A percentile compares a stretch with the other conserved stretches of the same genome.
Conservation (phyloP, 2,329 filamentous ascomycete genomes). For the Colletotrichum sp. region DNA sequence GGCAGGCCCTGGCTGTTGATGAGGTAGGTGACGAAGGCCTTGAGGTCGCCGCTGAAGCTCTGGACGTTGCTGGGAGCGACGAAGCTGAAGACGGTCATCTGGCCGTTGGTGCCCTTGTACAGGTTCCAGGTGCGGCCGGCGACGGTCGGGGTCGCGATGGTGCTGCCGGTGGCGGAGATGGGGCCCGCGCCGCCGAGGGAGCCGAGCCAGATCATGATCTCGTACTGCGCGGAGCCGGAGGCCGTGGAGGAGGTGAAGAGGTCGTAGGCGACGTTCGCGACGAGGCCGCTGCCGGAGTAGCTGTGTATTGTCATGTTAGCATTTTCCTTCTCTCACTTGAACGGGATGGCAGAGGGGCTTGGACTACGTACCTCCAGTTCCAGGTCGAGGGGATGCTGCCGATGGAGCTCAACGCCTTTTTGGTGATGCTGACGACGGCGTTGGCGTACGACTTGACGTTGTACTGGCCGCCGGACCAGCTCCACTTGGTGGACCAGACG, state of each 20-base stretch:
- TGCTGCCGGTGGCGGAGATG: conserved; percentile 51
- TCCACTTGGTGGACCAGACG: conserved; percentile 44
- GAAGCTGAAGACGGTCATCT: conserved; percentile 65
- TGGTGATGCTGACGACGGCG: conserved; percentile 31
- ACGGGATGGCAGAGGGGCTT: not conserved
- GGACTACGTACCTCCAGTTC: conserved; percentile 32
- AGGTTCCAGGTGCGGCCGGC: conserved; percentile 61
- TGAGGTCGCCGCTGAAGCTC: conserved; percentile 62
- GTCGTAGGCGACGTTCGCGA: conserved; percentile 66
- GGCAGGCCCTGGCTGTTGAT: conserved; percentile 51
- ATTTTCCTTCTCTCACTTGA: not conserved
- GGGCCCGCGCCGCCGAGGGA: conserved; percentile 64
- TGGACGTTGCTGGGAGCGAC: conserved; percentile 45
- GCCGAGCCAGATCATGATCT: conserved; percentile 71
- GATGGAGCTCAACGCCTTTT: conserved; percentile 35
- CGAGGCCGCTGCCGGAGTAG: conserved; percentile 36
- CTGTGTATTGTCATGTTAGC: conserved; percentile 24
- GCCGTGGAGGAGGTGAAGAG: conserved; percentile 59
- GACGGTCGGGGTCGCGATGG: conserved; percentile 59
- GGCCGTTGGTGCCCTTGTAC: conserved; percentile 65
- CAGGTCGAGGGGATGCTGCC: conserved; percentile 36
- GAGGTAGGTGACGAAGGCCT: conserved; percentile 63
- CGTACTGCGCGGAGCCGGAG: conserved; percentile 53
- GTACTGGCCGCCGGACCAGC: conserved; percentile 40
- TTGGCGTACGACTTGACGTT: conserved; percentile 50